Conservation (phyloP, 352 stramenopile genomes). For the Phytophthora idaei region DNA sequence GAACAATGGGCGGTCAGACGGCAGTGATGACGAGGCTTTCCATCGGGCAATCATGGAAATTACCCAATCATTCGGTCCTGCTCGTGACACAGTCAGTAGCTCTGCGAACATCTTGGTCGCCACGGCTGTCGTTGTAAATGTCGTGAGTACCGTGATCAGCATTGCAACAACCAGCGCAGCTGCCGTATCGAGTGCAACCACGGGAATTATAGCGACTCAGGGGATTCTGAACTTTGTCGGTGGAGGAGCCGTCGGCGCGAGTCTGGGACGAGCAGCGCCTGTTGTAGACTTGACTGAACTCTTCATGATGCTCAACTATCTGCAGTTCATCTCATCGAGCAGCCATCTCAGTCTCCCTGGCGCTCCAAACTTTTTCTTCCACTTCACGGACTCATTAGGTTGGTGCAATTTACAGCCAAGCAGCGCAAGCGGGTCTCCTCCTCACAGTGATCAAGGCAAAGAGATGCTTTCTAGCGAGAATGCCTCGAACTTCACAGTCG, state of each 20-base stretch:
- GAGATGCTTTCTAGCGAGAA: constrained; percentile 36
- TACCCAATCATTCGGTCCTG: constrained; percentile 26
- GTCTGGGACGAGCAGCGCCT: constrained; percentile 29
- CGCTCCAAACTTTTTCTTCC: constrained; percentile 63
- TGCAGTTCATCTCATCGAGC: constrained; percentile 72
- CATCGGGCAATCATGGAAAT: constrained; percentile 34
- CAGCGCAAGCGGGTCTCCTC: not conserved
- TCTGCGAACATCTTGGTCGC: constrained; percentile 64
- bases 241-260: constrained; percentile 8
- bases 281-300: constrained; percentile 57
- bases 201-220: constrained; percentile 29
- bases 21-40: constrained; percentile 22
- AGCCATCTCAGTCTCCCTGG: constrained; percentile 67
- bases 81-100: constrained; percentile 41
- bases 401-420: constrained; percentile 62
- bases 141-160: constrained; percentile 54
- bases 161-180: constrained; percentile 44
- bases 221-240: constrained; percentile 33
- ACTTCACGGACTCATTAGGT: constrained; percentile 74
- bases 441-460: constrained; percentile 15
- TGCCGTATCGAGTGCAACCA: constrained; percentile 29
- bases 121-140: constrained; percentile 56
- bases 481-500: constrained; percentile 52
- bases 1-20: constrained; percentile 1
- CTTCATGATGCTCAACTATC: constrained; percentile 71